Evolutionary conservation across 768 basidiomycete species (phyloP).

Genomic region (Suillus ampliporus): DNA sequence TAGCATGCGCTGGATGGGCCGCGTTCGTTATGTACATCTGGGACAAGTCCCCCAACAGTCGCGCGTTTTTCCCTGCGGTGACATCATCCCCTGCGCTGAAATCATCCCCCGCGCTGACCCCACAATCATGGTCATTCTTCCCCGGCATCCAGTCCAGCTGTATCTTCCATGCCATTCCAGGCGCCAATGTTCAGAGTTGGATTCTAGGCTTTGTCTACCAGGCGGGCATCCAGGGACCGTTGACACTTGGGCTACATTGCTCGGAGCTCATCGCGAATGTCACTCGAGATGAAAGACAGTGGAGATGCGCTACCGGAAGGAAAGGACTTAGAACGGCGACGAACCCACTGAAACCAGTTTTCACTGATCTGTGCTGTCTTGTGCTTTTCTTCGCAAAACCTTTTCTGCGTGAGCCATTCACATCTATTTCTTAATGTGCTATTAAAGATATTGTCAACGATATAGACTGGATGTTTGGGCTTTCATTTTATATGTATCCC

Average conservation of each 20-base stretch:
- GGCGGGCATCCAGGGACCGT: slow-evolving; percentile 32
- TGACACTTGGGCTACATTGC: slow-evolving; percentile 36
- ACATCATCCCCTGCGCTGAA: too few relatives aligned
- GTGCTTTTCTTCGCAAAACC: slow-evolving; percentile 27
- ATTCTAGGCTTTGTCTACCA: slow-evolving; percentile 29
- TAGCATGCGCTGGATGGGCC: slow-evolving; percentile 29
- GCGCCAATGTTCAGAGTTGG: slow-evolving; percentile 27
- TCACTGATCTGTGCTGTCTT: slow-evolving; percentile 27
- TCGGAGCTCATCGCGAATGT: slow-evolving; percentile 35
- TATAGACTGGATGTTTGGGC: slow-evolving; percentile 39
- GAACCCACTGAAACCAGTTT: slow-evolving; percentile 28
- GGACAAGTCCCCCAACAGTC: neutral
- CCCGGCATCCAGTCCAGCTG: slow-evolving; percentile 23
- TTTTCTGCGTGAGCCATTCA: slow-evolving; percentile 28
- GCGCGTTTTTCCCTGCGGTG: too few relatives aligned
- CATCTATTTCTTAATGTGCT: neutral
- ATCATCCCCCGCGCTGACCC: slow-evolving; percentile 11
- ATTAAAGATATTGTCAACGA: neutral
- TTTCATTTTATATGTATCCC: slow-evolving; percentile 13
- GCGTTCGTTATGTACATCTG: slow-evolving; percentile 11
- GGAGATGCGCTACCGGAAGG: slow-evolving; percentile 27
- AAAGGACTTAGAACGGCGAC: slow-evolving; percentile 21
- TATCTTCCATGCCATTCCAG: slow-evolving; percentile 30
- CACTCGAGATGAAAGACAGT: slow-evolving; percentile 32
- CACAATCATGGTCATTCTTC: slow-evolving; percentile 32